Evolutionary conservation across 2,329 filamentous ascomycete genomes (phyloP).

Genomic region (Colletotrichum godetiae): DNA sequence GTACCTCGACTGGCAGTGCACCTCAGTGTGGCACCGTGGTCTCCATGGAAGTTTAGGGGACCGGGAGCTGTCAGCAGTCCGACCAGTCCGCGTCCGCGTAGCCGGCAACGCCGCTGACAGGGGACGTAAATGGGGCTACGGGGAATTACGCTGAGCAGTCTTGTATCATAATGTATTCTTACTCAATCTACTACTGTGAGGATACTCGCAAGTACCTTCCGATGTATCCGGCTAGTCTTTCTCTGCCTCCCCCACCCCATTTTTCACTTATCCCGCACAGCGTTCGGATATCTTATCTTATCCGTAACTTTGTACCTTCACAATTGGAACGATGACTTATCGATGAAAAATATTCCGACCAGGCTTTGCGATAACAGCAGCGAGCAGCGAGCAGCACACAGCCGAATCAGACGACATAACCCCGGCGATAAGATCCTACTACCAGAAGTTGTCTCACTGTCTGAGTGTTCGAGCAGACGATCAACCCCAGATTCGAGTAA

Average conservation of each 20-base stretch:
- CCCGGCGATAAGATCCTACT: not conserved
- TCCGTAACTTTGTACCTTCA: not conserved
- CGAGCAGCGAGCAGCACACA: not conserved
- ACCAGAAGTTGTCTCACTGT: not conserved
- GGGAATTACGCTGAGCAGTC: not conserved
- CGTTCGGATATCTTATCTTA: not conserved
- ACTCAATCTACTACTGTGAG: not conserved
- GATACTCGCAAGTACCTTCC: constrained; percentile 10
- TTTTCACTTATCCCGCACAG: constrained; percentile 9
- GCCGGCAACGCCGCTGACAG: constrained; percentile 13
- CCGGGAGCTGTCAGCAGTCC: constrained; percentile 29
- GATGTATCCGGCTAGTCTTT: constrained; percentile 6
- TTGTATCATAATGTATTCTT: not conserved
- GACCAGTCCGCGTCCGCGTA: constrained; percentile 4
- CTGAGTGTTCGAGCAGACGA: not conserved
- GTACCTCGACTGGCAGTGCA: not conserved
- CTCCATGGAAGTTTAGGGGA: constrained; percentile 14
- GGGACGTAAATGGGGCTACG: constrained; percentile 2
- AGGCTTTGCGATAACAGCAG: constrained; percentile 22
- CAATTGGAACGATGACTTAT: constrained; percentile 13
- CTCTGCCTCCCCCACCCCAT: not conserved
- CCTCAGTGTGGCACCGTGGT: not conserved
- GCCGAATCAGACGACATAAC: constrained; percentile 21
- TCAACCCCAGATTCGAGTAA: not conserved
- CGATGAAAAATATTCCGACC: constrained; percentile 23